Conservation (phyloP, 495 filamentous ascomycete genomes). For the Astrothelium macrocarpum region DNA sequence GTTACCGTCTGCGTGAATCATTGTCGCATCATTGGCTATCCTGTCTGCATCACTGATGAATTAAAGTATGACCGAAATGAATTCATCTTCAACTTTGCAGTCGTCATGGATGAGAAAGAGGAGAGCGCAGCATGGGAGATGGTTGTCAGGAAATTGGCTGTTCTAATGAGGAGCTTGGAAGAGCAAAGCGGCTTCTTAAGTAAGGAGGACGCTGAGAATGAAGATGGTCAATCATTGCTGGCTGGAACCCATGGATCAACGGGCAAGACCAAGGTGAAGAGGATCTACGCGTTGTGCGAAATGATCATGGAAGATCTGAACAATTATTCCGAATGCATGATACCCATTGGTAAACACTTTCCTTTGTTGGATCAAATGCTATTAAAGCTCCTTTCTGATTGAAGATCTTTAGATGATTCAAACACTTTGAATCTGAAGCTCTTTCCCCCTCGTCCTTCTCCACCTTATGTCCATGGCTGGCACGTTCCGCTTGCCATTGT, state of each 20-base stretch:
- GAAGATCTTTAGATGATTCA: slow-evolving; percentile 55
- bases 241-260: slow-evolving; percentile 17
- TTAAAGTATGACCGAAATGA: slow-evolving; percentile 68
- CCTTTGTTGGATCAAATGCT: slow-evolving; percentile 7
- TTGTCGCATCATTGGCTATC: slow-evolving; percentile 77
- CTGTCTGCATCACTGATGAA: slow-evolving; percentile 61
- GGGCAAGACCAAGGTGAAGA: slow-evolving; percentile 43
- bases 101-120: slow-evolving; percentile 55
- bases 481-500: slow-evolving; percentile 88
- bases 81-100: slow-evolving; percentile 94
- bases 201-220: slow-evolving; percentile 34
- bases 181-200: slow-evolving; percentile 72
- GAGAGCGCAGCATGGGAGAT: slow-evolving; percentile 48
- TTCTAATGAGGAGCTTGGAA: slow-evolving; percentile 78
- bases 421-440: slow-evolving; percentile 96
- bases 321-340: slow-evolving; percentile 97
- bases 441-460: slow-evolving; percentile 71
- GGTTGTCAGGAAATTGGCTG: slow-evolving; percentile 75
- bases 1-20: slow-evolving; percentile 63
- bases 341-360: slow-evolving; percentile 61
- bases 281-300: slow-evolving; percentile 73
- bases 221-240: neutral
- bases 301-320: slow-evolving; percentile 91
- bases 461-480: slow-evolving; percentile 68
- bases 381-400: neutral